Base-by-base conservation (phyloP, 2,329 filamentous ascomycete species). In the Elsinoe ampelina region DNA sequence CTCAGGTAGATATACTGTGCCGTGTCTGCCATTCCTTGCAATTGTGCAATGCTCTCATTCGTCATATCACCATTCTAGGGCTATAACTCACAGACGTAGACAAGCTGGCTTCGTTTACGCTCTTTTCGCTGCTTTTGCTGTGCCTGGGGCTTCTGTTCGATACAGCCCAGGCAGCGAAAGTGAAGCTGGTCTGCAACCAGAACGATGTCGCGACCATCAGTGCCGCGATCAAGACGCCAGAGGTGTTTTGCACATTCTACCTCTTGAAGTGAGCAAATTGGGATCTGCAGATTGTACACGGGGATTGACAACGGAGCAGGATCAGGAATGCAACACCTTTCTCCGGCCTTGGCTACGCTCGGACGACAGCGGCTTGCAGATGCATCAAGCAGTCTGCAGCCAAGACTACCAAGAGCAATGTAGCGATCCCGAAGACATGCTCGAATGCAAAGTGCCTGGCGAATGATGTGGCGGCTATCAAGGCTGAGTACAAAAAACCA, bases 61-160 rank as follows among this genome's bases (percentile, higher is more conserved):
- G 7, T 20, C 13, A 32, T 15, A 2, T 38, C 34, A 4, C 12
- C 48, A 35, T 52, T 22, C 11, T 26, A 45, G 17, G 12, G 41
- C 19, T 4, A 10, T 52, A 11, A n/a, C 35, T 26, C n/a, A 11
- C 35, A n/a, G 19, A 52, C 32, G 34, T 52, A 52, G 48, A 52
- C 48, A 52, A 52, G 48, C 48, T 52, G 48, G 48, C 48, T 52
- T 52, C 48, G 48, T 52, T 52, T 39, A 52, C 48, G 34, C 6
- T 52, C 13, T 35, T 52, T 38, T 39, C 48, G 34, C 32, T 52
- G 17, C 48, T 39, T 52, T 52, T 52, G 48, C 48, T 52, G 13
- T 52, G 48, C 48, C 35, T 36, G 48, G 48, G 19, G 11, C 26
- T 52, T 26, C 32, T 52, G 48, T 52, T 52, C 32, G 48, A 52